Evolutionary conservation across 2,329 filamentous ascomycete genomes (phyloP).

Genomic region (Emmonsia crescens): DNA sequence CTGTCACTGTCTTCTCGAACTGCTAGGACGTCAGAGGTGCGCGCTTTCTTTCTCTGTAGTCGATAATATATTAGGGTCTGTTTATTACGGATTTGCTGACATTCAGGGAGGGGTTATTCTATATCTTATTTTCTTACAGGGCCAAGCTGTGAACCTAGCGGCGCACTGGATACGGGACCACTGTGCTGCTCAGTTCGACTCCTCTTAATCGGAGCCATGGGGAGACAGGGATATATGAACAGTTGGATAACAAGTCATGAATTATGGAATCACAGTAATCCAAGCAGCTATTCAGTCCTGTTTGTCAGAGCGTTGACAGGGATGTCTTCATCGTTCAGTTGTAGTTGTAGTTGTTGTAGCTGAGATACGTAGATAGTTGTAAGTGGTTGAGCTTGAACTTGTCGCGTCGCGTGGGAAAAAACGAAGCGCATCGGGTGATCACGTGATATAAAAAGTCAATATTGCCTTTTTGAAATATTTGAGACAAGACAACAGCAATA

Average conservation of each 20-base stretch:
- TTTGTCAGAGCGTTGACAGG: background rate
- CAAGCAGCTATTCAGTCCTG: background rate
- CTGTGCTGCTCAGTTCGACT: background rate
- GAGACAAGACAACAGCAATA: background rate
- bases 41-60: constrained; percentile 35
- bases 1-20: constrained; percentile 17
- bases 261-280: background rate
- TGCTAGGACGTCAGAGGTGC: constrained; percentile 21
- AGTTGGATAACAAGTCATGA: background rate
- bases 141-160: background rate
- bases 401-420: background rate
- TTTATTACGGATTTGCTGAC: background rate
- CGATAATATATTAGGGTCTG: background rate
- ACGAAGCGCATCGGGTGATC: background rate
- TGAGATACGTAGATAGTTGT: background rate
- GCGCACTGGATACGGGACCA: background rate
- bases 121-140: background rate
- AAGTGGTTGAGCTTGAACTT: background rate
- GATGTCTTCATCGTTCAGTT: background rate
- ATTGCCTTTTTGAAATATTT: background rate
- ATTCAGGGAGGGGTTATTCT: background rate
- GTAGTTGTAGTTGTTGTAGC: too few relatives aligned
- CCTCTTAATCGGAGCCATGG: constrained; percentile 7
- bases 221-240: background rate
- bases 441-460: background rate